These are phyloP conservation scores for Leccinum subfulvum DNA, from an alignment of 1,284 basidiomycete genomes.

Conservation along the genomic window DNA sequence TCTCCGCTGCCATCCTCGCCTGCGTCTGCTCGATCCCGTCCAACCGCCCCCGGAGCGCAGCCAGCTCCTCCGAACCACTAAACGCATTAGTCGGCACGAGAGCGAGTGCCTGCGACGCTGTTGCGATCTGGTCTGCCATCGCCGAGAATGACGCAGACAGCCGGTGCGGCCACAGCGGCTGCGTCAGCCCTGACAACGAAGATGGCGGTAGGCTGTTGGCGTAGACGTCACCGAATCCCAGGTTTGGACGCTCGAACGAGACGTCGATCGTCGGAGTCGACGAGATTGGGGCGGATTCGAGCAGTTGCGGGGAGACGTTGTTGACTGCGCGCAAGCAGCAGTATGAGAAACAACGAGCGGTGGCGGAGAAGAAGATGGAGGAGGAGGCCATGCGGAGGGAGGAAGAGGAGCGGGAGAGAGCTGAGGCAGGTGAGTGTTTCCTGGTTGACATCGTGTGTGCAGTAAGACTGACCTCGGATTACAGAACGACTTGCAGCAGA, in stretches of 20 bases:
- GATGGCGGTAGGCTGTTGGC: background rate
- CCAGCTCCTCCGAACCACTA: constrained; percentile 19
- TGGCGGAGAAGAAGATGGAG: too few species aligned
- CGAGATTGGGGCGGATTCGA: constrained; percentile 14
- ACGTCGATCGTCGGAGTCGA: constrained; percentile 22
- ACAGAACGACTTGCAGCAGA: too few species aligned
- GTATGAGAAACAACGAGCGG: too few species aligned
- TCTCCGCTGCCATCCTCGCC: constrained; percentile 13
- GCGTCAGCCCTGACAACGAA: background rate
- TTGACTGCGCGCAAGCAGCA: too few species aligned
- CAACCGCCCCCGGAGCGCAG: constrained; percentile 7
- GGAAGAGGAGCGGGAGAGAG: too few species aligned
- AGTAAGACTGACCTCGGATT: too few species aligned
- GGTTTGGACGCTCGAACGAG: constrained; percentile 11
- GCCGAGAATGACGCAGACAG: constrained; percentile 39
- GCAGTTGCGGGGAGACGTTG: too few species aligned
- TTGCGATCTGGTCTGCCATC: constrained; percentile 42
- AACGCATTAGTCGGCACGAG: constrained; percentile 23
- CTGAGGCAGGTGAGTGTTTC: too few species aligned
- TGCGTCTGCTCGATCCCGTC: constrained; percentile 24
- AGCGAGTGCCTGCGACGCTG: constrained; percentile 40
- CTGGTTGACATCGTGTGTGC: too few species aligned
- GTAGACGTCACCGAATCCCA: background rate
- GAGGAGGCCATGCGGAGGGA: too few species aligned
- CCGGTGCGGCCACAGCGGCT: constrained; percentile 31